A percentile compares a stretch with the other conserved stretches of the same genome.
phyloP scores from a whole-genome alignment of 116 monocot species.

The Zostera marina region DNA sequence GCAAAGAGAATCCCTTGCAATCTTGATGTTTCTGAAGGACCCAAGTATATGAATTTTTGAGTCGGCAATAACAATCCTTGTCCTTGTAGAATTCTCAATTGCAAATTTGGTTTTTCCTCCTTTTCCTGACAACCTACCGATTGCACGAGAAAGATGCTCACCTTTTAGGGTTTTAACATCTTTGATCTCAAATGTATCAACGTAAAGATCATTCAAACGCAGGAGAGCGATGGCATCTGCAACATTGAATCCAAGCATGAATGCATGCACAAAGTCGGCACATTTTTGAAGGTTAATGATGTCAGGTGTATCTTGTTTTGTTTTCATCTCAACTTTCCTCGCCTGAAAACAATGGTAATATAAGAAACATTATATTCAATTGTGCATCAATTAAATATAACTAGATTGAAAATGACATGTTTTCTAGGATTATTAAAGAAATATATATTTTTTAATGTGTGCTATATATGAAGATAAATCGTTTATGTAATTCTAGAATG shows the following conservation, averaged over 20 bases:
- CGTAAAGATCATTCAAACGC: slow-evolving; percentile 42
- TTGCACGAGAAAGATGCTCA: slow-evolving; percentile 45
- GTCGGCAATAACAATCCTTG: slow-evolving; percentile 32
- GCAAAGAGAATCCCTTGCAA: slow-evolving; percentile 31
- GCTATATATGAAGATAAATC: no score
- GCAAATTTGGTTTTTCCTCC: slow-evolving; percentile 57
- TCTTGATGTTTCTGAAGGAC: slow-evolving; percentile 25
- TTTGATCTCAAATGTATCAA: slow-evolving; percentile 55
- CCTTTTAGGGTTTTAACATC: slow-evolving; percentile 39
- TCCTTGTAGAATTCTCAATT: slow-evolving; percentile 49
- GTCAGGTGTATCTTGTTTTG: neutral
- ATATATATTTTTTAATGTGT: no score
- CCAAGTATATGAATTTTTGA: slow-evolving; percentile 26
- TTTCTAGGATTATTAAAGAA: no score
- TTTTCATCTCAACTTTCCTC: neutral
- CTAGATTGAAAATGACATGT: no score
- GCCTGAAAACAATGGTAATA: neutral
- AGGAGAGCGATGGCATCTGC: slow-evolving; percentile 37
- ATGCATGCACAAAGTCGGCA: slow-evolving; percentile 42
- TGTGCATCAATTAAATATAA: no score
- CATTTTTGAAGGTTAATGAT: neutral
- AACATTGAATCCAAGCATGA: slow-evolving; percentile 44
- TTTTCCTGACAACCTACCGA: slow-evolving; percentile 44
- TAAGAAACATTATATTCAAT: neutral
- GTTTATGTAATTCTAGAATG: no score